A percentile compares a stretch with the other conserved stretches of the same genome.
These are phyloP conservation scores for Euphorbia schlechtendalii DNA, from an alignment of 441 rosid genomes.

Conservation along the genomic window DNA sequence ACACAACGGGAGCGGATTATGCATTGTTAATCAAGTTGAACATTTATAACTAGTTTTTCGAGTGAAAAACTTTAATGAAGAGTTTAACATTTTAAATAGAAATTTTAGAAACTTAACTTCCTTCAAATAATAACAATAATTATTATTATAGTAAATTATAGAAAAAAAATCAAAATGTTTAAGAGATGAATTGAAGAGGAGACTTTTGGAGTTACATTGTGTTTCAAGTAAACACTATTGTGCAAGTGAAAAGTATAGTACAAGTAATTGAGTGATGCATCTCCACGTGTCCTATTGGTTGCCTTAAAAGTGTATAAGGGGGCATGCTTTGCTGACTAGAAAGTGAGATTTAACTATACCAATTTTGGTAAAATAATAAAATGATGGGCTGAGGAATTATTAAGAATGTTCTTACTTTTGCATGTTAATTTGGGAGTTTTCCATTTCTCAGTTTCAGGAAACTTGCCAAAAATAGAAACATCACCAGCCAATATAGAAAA, in stretches of 20 bases:
- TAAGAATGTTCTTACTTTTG: neutral
- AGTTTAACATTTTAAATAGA: no score
- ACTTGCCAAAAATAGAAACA: no score
- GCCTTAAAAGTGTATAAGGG: slow-evolving; percentile 33
- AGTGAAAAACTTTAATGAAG: no score
- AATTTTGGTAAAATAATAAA: neutral
- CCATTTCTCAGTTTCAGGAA: no score
- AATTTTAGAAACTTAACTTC: no score
- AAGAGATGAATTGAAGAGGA: neutral
- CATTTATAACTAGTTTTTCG: no score
- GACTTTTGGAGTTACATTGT: slow-evolving; percentile 16
- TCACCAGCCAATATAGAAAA: no score
- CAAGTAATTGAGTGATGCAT: slow-evolving; percentile 13
- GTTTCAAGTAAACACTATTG: slow-evolving; percentile 18
- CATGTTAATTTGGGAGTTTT: neutral
- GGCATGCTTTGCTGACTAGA: slow-evolving; percentile 7
- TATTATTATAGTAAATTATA: no score
- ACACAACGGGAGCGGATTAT: no score
- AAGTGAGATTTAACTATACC: slow-evolving; percentile 1
- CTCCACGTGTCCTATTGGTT: slow-evolving; percentile 26
- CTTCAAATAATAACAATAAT: neutral
- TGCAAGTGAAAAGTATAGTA: slow-evolving; percentile 11
- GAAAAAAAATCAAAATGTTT: neutral
- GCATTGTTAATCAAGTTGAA: no score
- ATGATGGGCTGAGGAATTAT: neutral